Evolutionary conservation across 2,329 filamentous ascomycete species (phyloP), one percentile per base, ranked within the genome.

Genomic region (Xylariaceae sp.): DNA sequence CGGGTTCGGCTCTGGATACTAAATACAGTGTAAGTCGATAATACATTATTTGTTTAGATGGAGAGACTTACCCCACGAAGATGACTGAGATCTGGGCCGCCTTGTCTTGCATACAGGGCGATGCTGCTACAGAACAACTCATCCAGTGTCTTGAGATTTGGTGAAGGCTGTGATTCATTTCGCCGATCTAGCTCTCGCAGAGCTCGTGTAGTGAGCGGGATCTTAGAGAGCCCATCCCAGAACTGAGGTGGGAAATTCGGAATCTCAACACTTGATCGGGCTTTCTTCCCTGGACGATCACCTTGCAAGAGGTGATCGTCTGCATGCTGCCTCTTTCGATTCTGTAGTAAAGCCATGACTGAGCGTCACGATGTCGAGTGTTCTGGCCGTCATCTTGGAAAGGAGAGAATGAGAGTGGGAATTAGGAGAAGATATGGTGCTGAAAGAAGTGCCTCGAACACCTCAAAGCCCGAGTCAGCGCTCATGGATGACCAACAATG

Each of bases 21-120:
- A 41, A 41, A 41, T 41, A 9, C 9, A 41, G 37, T 41, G 37
- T 41, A 41, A 41, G 37, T 13, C 37, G 8, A 10, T 41, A 7
- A 13, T 8, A 13, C 4, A 13, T 41, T 13, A 2, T 10, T 9
- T 13, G 8, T 41, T 41, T 11, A 4, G 9, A 7, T 10, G 37
- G 8, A 41, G 37, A 8, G 8, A 13, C 37, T 41, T 64, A 74
- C 71, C 60, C 67, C 71, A 69, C 67, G 64, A 60, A 74, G 59
- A 64, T 73, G 66, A 41, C 63, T 62, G 48, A 75, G 66, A 64
- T 73, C 72, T 64, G 71, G 72, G 49, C 72, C 72, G 48, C 73
- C 71, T 55, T 61, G 64, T 66, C 67, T 67, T 44, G 71, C 69
- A 64, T 71, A 69, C 51, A 56, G 63, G 52, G 41, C 58, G 61